phyloP scores from a whole-genome alignment of 139 green algal species.

The Asterochloris sp. region DNA sequence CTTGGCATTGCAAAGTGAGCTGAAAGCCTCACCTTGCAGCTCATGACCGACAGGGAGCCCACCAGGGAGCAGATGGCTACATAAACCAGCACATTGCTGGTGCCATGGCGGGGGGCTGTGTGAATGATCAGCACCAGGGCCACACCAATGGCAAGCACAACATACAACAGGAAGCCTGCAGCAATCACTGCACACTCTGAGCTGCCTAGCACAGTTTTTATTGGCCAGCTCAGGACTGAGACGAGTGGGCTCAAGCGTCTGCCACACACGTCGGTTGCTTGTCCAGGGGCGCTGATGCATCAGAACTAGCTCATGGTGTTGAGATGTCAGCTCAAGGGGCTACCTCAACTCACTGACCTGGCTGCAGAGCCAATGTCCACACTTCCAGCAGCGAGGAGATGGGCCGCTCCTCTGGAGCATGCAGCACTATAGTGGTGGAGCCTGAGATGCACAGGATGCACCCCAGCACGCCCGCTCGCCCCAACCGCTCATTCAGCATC shows the following conservation, averaged over 20 bases:
- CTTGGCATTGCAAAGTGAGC: neutral
- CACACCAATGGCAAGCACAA: constrained; percentile 40
- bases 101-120: constrained; percentile 59
- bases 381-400: constrained; percentile 80
- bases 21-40: constrained; percentile 75
- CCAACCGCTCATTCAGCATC: constrained; percentile 88
- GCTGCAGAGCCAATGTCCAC: constrained; percentile 80
- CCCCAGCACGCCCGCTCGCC: constrained; percentile 90
- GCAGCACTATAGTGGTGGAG: constrained; percentile 84
- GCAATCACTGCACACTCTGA: neutral
- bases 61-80: constrained; percentile 93
- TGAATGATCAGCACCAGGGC: constrained; percentile 63
- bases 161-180: constrained; percentile 86
- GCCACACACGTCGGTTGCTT: too few species aligned
- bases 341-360: constrained; percentile 39
- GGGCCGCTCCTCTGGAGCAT: constrained; percentile 81
- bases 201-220: neutral
- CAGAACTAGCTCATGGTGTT: neutral
- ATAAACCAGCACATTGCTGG: constrained; percentile 88
- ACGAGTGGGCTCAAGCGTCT: too few species aligned
- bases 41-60: constrained; percentile 91
- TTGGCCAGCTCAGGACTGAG: too few species aligned
- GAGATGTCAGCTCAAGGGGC: neutral
- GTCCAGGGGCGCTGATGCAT: neutral
- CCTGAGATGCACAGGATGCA: constrained; percentile 92